These are phyloP conservation scores for Tolypocladium ovalisporum DNA, from an alignment of 2,329 filamentous ascomycete species.

Conservation along the genomic window DNA sequence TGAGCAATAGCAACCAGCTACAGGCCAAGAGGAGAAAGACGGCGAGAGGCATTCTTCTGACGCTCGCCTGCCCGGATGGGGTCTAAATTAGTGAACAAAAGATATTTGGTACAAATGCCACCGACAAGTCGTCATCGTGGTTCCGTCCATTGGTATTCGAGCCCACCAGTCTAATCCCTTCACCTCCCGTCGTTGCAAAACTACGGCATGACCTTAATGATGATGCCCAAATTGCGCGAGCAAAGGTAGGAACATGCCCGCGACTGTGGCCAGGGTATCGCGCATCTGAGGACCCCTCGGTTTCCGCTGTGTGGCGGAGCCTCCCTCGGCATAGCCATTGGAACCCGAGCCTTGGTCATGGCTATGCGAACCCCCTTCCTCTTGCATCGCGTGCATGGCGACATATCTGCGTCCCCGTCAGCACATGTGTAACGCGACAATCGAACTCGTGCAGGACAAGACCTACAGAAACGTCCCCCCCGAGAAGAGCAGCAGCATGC, in stretches of 20 bases:
- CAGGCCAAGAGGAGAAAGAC: neutral
- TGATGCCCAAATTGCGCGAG: conserved; percentile 71
- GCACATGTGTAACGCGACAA: neutral
- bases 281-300: conserved; percentile 49
- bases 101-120: neutral
- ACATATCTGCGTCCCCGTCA: conserved; percentile 56
- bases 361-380: conserved; percentile 43
- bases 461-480: conserved; percentile 89
- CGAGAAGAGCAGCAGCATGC: conserved; percentile 87
- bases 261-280: conserved; percentile 59
- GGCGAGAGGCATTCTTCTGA: neutral
- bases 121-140: neutral
- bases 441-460: neutral
- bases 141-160: neutral
- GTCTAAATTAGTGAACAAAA: no score
- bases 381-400: conserved; percentile 97
- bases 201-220: conserved; percentile 26
- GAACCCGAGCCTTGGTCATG: conserved; percentile 37
- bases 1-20: neutral
- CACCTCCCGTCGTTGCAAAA: neutral
- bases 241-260: conserved; percentile 68
- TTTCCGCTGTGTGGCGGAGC: conserved; percentile 33
- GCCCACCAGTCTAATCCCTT: neutral
- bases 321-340: conserved; percentile 45
- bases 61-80: neutral